phyloP scores from a whole-genome alignment of 2,329 filamentous ascomycete species.

The Stagonosporopsis cucurbitacearum region DNA sequence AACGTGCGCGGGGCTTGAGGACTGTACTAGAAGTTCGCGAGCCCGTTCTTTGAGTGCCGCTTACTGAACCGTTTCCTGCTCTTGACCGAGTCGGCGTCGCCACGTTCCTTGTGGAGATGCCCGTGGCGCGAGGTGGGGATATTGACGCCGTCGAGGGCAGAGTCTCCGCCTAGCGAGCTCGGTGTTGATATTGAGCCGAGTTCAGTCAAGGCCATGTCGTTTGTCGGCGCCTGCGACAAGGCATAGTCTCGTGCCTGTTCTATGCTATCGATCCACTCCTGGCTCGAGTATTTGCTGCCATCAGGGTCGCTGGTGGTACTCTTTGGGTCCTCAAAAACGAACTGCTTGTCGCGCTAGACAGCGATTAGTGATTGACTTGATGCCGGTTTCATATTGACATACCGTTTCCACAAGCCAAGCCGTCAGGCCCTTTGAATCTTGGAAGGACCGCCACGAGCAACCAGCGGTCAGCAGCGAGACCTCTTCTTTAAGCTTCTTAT shows the following conservation, averaged over 20 bases:
- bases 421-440: slow-evolving; percentile 85
- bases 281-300: slow-evolving; percentile 70
- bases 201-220: slow-evolving; percentile 56
- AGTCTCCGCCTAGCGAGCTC: slow-evolving; percentile 71
- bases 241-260: slow-evolving; percentile 87
- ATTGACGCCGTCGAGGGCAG: slow-evolving; percentile 52
- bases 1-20: background rate
- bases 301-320: slow-evolving; percentile 68
- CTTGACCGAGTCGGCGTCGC: slow-evolving; percentile 62
- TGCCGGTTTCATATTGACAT: slow-evolving; percentile 53
- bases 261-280: slow-evolving; percentile 91
- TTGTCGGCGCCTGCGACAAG: slow-evolving; percentile 71
- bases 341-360: slow-evolving; percentile 84
- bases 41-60: slow-evolving; percentile 90
- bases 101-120: slow-evolving; percentile 56
- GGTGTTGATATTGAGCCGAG: slow-evolving; percentile 72
- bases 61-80: slow-evolving; percentile 80
- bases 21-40: slow-evolving; percentile 75
- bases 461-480: slow-evolving; percentile 81
- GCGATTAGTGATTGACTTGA: background rate
- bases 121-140: slow-evolving; percentile 61
- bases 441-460: slow-evolving; percentile 78
- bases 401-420: slow-evolving; percentile 94
- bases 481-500: slow-evolving; percentile 94
- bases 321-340: slow-evolving; percentile 93